Evolutionary conservation across 495 filamentous ascomycete genomes (phyloP).

Genomic region (Xylaria telfairii): DNA sequence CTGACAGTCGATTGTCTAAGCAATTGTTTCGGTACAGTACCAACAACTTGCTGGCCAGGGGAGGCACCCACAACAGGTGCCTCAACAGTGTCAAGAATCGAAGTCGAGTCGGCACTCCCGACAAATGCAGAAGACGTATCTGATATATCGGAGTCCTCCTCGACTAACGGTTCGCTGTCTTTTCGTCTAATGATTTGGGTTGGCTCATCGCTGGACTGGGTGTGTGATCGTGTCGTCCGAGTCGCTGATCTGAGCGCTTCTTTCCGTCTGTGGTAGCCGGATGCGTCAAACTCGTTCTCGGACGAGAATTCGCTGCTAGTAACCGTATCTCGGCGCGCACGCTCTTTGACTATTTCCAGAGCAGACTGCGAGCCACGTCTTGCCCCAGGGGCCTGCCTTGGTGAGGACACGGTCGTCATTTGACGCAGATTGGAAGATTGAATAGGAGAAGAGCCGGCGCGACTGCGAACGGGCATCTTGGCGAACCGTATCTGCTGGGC

Average conservation of each 20-base stretch:
- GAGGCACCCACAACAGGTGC: slow-evolving; percentile 53
- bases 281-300: slow-evolving; percentile 81
- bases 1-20: slow-evolving; percentile 56
- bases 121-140: slow-evolving; percentile 60
- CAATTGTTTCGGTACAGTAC: slow-evolving; percentile 60
- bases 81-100: slow-evolving; percentile 57
- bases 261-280: slow-evolving; percentile 66
- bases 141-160: slow-evolving; percentile 63
- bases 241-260: slow-evolving; percentile 48
- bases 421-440: slow-evolving; percentile 62
- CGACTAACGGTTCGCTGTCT: slow-evolving; percentile 61
- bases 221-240: slow-evolving; percentile 47
- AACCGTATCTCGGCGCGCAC: slow-evolving; percentile 80
- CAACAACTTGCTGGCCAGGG: slow-evolving; percentile 56
- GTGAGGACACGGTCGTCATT: slow-evolving; percentile 43
- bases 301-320: slow-evolving; percentile 94
- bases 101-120: slow-evolving; percentile 61
- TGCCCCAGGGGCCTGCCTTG: slow-evolving; percentile 37
- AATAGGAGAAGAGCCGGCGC: slow-evolving; percentile 87
- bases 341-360: slow-evolving; percentile 74
- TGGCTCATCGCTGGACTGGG: slow-evolving; percentile 51
- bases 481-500: slow-evolving; percentile 89
- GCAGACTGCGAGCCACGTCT: slow-evolving; percentile 78
- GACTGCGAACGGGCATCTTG: slow-evolving; percentile 88
- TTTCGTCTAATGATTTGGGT: slow-evolving; percentile 49